These are phyloP conservation scores for Penicillium subrubescens DNA, from an alignment of 495 filamentous ascomycete species.

Conservation along the genomic window DNA sequence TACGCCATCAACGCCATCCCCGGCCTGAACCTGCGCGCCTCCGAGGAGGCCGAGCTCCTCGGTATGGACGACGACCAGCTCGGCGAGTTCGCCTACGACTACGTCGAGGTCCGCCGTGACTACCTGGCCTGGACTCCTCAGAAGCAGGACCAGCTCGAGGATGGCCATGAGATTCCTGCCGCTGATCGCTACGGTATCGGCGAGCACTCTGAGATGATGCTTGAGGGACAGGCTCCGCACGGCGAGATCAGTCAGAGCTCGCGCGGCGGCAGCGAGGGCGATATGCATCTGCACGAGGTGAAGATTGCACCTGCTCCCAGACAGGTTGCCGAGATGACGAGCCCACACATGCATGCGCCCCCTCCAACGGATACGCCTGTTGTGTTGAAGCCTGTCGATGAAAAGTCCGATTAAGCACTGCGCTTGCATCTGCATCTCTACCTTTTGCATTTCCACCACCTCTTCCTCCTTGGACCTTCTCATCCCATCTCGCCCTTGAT, in stretches of 20 bases:
- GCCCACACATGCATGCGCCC: conserved; percentile 19
- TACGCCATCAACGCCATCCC: conserved; percentile 84
- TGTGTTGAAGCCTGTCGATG: conserved; percentile 24
- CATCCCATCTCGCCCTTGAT: conserved; percentile 11
- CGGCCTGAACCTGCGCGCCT: conserved; percentile 87
- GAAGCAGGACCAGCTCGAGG: conserved; percentile 63
- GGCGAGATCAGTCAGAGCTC: conserved; percentile 48
- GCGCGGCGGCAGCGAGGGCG: conserved; percentile 37
- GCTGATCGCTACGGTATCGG: conserved; percentile 79
- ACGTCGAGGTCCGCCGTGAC: conserved; percentile 96
- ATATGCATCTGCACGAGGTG: conserved; percentile 41
- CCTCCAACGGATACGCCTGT: conserved; percentile 14
- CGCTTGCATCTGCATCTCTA: background rate
- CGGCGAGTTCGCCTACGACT: conserved; percentile 98
- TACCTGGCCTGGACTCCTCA: conserved; percentile 97
- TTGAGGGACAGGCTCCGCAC: conserved; percentile 59
- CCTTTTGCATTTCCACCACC: background rate
- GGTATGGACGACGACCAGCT: conserved; percentile 99
- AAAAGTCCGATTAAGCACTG: conserved; percentile 27
- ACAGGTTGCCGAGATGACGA: conserved; percentile 38
- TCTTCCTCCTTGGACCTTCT: background rate
- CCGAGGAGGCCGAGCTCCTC: conserved; percentile 93
- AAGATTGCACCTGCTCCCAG: conserved; percentile 40
- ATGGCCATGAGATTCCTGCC: conserved; percentile 64
- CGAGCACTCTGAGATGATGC: conserved; percentile 73